A percentile compares a stretch with the other conserved stretches of the same genome.
Conservation (phyloP, 345 rosid genomes). For the Noccaea bulbosa region DNA sequence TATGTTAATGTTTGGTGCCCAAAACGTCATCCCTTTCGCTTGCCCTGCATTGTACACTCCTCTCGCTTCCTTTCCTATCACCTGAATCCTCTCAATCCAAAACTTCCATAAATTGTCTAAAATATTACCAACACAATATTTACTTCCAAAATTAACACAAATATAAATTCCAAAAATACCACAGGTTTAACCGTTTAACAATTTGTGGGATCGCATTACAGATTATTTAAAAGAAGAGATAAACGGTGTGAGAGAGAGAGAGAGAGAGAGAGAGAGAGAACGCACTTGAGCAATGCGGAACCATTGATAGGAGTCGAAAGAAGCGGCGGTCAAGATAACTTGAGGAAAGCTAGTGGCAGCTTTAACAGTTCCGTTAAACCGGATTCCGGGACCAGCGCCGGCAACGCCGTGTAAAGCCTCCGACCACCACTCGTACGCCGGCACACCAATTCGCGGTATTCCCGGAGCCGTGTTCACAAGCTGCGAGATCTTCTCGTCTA, state of each 20-base stretch:
- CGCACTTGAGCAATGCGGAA: constrained; percentile 82
- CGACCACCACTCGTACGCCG: constrained; percentile 91
- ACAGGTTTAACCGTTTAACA: no score
- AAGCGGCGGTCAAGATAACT: constrained; percentile 79
- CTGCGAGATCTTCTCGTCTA: constrained; percentile 83
- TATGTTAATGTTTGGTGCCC: constrained; percentile 87
- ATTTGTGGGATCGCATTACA: no score
- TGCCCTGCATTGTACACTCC: constrained; percentile 70
- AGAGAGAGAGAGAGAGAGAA: background rate
- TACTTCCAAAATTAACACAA: background rate
- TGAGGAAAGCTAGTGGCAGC: constrained; percentile 94
- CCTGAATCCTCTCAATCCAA: constrained; percentile 36
- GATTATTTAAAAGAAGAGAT: no score
- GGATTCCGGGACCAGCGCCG: constrained; percentile 53
- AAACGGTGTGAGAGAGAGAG: no score
- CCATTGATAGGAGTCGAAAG: constrained; percentile 75
- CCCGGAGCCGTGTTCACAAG: constrained; percentile 72
- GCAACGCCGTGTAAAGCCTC: constrained; percentile 91
- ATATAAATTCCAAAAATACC: background rate
- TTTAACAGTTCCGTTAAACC: constrained; percentile 55
- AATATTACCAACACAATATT: background rate
- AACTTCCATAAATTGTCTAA: background rate
- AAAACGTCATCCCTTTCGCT: constrained; percentile 71
- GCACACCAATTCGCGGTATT: constrained; percentile 78
- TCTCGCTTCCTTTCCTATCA: constrained; percentile 68